phyloP scores from a whole-genome alignment of 2,329 filamentous ascomycete species.

The Penicillium oxalicum region DNA sequence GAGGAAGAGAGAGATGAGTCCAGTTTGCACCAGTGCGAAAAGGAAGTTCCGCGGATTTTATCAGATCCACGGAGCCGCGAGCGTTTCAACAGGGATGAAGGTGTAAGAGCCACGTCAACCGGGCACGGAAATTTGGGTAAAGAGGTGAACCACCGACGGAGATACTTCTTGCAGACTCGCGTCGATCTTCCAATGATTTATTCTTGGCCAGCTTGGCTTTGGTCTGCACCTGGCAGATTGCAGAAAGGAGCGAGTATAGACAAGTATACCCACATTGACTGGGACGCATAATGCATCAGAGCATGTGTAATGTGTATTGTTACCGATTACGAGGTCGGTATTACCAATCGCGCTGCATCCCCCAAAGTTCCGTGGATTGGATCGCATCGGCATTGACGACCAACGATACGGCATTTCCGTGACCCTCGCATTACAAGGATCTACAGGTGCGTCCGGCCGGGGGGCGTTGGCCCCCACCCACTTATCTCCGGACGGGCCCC shows the following conservation, averaged over 20 bases:
- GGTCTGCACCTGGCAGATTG: not conserved
- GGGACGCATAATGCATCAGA: no score
- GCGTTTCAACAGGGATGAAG: not conserved
- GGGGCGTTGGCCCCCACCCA: no score
- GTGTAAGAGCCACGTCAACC: slow-evolving; percentile 7
- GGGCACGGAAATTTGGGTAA: not conserved
- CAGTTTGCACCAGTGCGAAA: no score
- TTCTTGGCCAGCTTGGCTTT: not conserved
- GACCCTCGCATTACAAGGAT: not conserved
- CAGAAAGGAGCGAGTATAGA: no score
- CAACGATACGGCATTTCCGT: not conserved
- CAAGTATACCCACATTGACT: not conserved
- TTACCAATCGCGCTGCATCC: no score
- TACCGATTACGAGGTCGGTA: no score
- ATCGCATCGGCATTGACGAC: no score
- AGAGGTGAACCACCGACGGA: slow-evolving; percentile 6
- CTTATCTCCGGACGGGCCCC: no score
- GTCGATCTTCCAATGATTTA: slow-evolving; percentile 1
- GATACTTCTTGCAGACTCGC: not conserved
- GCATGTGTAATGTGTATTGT: no score
- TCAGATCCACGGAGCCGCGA: slow-evolving; percentile 6
- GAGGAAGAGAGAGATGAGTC: slow-evolving; percentile 10
- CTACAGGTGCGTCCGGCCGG: not conserved
- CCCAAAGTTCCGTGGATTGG: no score
- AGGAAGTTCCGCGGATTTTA: slow-evolving; percentile 7